These are phyloP conservation scores for Flaveria robusta DNA, from an alignment of 129 eudicot species.

Conservation along the genomic window DNA sequence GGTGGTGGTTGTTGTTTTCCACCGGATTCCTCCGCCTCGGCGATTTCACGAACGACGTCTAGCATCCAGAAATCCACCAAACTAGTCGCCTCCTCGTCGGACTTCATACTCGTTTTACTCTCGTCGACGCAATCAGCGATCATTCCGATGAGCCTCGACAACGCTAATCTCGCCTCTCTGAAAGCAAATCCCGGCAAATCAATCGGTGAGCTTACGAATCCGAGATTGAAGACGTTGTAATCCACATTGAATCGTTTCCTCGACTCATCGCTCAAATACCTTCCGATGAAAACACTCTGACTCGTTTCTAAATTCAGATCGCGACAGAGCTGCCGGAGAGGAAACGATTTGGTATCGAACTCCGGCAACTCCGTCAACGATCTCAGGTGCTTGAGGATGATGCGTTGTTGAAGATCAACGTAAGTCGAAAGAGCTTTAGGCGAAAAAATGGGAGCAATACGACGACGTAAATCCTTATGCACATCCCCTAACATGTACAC, in stretches of 20 bases:
- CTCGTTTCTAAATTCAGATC: constrained; percentile 89
- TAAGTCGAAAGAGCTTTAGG: constrained; percentile 69
- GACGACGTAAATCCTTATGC: constrained; percentile 87
- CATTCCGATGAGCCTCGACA: constrained; percentile 50
- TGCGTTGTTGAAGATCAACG: constrained; percentile 55
- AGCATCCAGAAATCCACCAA: constrained; percentile 89
- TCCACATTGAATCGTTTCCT: constrained; percentile 55
- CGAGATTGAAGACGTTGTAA: constrained; percentile 71
- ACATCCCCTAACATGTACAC: constrained; percentile 78
- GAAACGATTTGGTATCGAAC: constrained; percentile 29
- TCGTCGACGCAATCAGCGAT: constrained; percentile 59
- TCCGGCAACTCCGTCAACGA: constrained; percentile 39
- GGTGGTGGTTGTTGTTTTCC: constrained; percentile 32
- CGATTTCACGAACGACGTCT: constrained; percentile 49
- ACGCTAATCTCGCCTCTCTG: constrained; percentile 67
- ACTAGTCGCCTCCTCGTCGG: constrained; percentile 56
- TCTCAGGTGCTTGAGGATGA: constrained; percentile 52
- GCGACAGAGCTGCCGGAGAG: constrained; percentile 58
- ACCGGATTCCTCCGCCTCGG: constrained; percentile 30
- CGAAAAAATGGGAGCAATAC: constrained; percentile 78
- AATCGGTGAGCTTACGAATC: constrained; percentile 66
- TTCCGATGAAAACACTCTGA: constrained; percentile 81
- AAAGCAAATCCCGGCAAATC: constrained; percentile 81
- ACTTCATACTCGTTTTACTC: constrained; percentile 53
- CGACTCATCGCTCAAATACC: constrained; percentile 45